Percentiles rank a stretch among this genome's conserved stretches.
Conservation (phyloP, 345 rosid genomes). For the Melaleuca alternifolia region DNA sequence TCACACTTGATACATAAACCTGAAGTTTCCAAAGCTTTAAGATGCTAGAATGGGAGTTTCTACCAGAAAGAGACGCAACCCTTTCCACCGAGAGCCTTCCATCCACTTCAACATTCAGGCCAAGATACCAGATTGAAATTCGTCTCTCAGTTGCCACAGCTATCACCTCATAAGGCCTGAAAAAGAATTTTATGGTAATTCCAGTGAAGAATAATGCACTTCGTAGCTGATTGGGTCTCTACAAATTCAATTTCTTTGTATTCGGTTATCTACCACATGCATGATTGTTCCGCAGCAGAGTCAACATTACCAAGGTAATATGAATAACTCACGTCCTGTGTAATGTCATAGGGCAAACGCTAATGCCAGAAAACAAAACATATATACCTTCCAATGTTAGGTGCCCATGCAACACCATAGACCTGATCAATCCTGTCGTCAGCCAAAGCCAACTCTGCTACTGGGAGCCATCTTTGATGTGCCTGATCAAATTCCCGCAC, state of each 20-base stretch:
- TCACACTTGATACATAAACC: neutral
- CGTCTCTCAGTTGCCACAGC: constrained; percentile 81
- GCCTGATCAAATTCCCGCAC: constrained; percentile 94
- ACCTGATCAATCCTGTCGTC: constrained; percentile 68
- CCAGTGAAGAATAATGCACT: neutral
- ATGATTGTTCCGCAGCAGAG: neutral
- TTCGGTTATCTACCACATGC: neutral
- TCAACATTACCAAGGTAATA: neutral
- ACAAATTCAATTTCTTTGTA: neutral
- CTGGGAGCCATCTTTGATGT: constrained; percentile 91
- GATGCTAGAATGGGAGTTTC: neutral
- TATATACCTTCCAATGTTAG: constrained; percentile 77
- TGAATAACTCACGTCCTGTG: neutral
- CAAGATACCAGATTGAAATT: constrained; percentile 75
- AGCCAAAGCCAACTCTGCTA: constrained; percentile 78
- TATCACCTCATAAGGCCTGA: constrained; percentile 69
- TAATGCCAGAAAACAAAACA: neutral
- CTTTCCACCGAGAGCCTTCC: constrained; percentile 72
- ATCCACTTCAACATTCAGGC: constrained; percentile 50
- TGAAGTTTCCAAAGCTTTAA: neutral
- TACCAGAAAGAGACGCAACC: constrained; percentile 68
- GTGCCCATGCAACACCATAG: constrained; percentile 81
- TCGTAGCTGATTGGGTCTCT: neutral
- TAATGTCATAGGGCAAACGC: neutral
- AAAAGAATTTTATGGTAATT: neutral